These are phyloP conservation scores for Volvox carteri DNA, from an alignment of 163 green algal genomes.

Conservation along the genomic window DNA sequence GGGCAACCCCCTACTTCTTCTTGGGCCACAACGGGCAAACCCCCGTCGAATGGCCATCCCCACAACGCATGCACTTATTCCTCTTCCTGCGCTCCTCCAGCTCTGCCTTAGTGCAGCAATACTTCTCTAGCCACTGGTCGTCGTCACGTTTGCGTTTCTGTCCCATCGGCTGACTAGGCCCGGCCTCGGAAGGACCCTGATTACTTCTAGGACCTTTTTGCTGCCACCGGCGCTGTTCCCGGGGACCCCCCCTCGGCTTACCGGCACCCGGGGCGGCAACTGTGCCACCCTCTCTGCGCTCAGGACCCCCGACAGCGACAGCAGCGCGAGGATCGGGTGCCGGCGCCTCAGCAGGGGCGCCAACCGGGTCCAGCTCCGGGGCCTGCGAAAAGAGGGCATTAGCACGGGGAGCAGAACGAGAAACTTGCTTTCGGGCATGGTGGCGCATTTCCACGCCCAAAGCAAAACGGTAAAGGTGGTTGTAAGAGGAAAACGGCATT, in stretches of 20 bases:
- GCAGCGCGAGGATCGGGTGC: too few species aligned
- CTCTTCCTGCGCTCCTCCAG: neutral
- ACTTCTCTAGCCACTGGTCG: neutral
- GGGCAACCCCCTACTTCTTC: neutral
- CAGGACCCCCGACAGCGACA: too few species aligned
- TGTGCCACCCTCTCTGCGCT: neutral
- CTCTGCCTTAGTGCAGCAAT: neutral
- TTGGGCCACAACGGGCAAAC: neutral
- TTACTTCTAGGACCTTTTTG: too few species aligned
- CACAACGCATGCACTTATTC: neutral
- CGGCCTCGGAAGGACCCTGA: neutral
- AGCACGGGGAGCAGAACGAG: too few species aligned
- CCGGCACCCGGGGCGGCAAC: neutral
- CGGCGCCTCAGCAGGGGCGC: neutral
- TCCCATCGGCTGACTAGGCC: neutral
- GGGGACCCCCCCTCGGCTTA: neutral
- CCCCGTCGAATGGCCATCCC: neutral
- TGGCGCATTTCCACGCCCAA: neutral
- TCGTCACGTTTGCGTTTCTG: neutral
- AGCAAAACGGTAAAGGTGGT: neutral
- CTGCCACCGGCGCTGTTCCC: too few species aligned
- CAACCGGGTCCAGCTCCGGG: neutral
- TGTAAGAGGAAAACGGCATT: neutral
- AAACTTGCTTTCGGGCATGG: neutral
- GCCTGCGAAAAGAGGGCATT: neutral